Evolutionary conservation across 805 yeast genomes (phyloP).

Genomic region (Cyberlindnera xishuangbannaensis): DNA sequence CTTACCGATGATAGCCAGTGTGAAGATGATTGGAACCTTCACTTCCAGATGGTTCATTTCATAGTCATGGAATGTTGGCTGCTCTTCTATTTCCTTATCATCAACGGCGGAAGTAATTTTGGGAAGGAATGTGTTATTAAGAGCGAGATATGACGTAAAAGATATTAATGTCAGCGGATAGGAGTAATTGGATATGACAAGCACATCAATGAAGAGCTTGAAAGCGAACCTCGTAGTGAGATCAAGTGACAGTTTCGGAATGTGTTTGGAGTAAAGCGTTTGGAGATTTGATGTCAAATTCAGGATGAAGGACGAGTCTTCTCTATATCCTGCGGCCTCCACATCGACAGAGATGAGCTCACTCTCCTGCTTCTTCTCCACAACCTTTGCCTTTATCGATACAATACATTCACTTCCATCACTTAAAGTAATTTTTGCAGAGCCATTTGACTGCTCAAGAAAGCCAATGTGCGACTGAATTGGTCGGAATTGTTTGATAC

Average conservation of each 20-base stretch:
- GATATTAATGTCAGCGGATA: constrained; percentile 80
- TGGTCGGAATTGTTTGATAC: constrained; percentile 72
- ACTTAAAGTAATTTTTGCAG: constrained; percentile 75
- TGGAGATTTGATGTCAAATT: constrained; percentile 59
- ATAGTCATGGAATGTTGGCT: constrained; percentile 88
- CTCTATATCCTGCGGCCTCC: constrained; percentile 75
- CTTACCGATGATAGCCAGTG: constrained; percentile 68
- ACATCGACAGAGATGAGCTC: constrained; percentile 69
- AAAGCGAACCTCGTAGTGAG: constrained; percentile 72
- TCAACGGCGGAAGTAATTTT: constrained; percentile 62
- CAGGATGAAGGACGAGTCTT: constrained; percentile 65
- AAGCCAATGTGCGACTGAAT: constrained; percentile 77
- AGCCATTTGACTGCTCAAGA: constrained; percentile 86
- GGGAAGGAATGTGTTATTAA: constrained; percentile 74
- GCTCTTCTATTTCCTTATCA: constrained; percentile 64
- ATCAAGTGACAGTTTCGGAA: constrained; percentile 47
- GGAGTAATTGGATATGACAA: constrained; percentile 70
- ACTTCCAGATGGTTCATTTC: constrained; percentile 56
- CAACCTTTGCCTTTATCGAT: constrained; percentile 83
- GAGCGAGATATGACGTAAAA: constrained; percentile 74
- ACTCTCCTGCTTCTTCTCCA: constrained; percentile 36
- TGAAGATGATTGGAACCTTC: constrained; percentile 71
- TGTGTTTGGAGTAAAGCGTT: constrained; percentile 43
- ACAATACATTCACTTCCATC: constrained; percentile 95
- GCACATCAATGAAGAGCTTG: constrained; percentile 72